These are phyloP conservation scores for Saccharomyces hybrid DNA, from an alignment of 1,139 yeast genomes.

Conservation along the genomic window DNA sequence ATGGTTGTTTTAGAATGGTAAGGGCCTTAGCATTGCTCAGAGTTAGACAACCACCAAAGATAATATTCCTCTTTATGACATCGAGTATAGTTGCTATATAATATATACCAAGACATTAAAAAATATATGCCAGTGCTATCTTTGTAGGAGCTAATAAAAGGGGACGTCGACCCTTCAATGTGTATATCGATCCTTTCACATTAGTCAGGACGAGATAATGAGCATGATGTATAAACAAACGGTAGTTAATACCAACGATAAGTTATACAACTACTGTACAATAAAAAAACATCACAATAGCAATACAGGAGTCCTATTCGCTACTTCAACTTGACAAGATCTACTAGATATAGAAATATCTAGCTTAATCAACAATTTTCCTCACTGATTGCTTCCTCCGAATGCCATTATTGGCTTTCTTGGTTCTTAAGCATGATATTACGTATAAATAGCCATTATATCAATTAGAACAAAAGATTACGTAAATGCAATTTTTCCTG, in stretches of 20 bases:
- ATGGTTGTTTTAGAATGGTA: slow-evolving; percentile 32
- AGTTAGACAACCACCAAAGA: not conserved
- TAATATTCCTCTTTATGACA: not conserved
- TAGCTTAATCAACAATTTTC: too few relatives aligned
- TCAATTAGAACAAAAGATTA: not conserved
- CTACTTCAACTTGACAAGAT: not conserved
- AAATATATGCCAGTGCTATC: not conserved
- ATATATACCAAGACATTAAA: not conserved
- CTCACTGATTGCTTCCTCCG: not conserved
- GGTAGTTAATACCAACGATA: not conserved
- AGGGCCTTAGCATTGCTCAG: not conserved
- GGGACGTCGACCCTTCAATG: not conserved
- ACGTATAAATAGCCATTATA: not conserved
- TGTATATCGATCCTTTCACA: too few relatives aligned
- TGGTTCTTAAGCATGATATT: not conserved
- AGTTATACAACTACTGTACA: not conserved
- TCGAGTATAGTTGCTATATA: not conserved
- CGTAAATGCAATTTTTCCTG: not conserved
- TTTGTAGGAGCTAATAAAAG: not conserved
- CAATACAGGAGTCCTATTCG: too few relatives aligned
- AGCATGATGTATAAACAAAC: too few relatives aligned
- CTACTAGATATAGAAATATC: not conserved
- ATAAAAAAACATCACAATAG: too few relatives aligned
- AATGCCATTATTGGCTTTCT: not conserved
- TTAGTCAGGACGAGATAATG: not conserved